A percentile compares a stretch with the other conserved stretches of the same genome.
phyloP scores from a whole-genome alignment of 345 rosid species.

The Populus euphratica region DNA sequence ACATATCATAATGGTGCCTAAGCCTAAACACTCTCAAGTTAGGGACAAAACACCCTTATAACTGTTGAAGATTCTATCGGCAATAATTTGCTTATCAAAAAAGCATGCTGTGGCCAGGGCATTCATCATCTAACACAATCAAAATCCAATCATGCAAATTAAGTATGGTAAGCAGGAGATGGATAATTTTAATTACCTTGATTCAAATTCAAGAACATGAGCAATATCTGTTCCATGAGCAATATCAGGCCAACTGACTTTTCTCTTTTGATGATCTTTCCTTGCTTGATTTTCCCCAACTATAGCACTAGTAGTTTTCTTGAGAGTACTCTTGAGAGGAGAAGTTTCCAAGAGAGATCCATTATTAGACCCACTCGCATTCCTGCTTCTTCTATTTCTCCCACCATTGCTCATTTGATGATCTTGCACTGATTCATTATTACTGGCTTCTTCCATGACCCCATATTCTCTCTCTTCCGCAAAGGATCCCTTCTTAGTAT shows the following conservation, averaged over 20 bases:
- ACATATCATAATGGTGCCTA: background rate
- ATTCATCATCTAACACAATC: background rate
- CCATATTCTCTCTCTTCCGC: conserved; percentile 30
- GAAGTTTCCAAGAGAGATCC: conserved; percentile 30
- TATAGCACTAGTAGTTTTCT: conserved; percentile 23
- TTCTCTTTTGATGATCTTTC: conserved; percentile 39
- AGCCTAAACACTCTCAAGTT: background rate
- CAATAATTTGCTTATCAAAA: background rate
- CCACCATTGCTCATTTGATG: conserved; percentile 17
- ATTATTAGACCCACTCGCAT: conserved; percentile 21
- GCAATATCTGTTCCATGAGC: conserved; percentile 75
- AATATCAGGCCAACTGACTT: conserved; percentile 74
- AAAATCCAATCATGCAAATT: background rate
- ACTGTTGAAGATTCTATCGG: background rate
- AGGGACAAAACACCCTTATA: background rate
- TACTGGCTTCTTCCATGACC: conserved; percentile 23
- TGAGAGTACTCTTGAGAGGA: conserved; percentile 59
- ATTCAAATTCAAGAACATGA: conserved; percentile 67
- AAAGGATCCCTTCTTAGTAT: conserved; percentile 22
- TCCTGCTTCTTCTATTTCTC: conserved; percentile 5
- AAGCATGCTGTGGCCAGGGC: background rate
- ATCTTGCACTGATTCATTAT: conserved; percentile 6
- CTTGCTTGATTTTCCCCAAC: conserved; percentile 22
- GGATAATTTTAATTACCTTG: conserved; percentile 36
- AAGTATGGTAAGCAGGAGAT: background rate